These are phyloP conservation scores for Septoria linicola DNA, from an alignment of 2,329 filamentous ascomycete species.

Conservation along the genomic window DNA sequence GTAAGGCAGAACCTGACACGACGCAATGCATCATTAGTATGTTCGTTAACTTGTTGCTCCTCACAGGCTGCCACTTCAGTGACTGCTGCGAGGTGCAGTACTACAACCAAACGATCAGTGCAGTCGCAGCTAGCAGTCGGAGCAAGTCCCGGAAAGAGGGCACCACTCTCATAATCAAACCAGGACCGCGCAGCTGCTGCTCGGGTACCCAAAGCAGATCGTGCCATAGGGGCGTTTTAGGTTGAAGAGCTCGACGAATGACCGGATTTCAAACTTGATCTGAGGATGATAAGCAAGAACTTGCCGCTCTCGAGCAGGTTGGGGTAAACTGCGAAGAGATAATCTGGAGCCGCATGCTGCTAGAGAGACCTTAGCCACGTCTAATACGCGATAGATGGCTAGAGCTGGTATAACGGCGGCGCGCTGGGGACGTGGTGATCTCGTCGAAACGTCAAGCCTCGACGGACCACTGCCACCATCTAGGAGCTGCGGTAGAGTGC, in stretches of 20 bases:
- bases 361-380: too few species aligned
- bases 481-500: neutral
- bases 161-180: constrained; percentile 9
- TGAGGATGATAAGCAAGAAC: neutral
- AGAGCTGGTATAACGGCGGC: too few species aligned
- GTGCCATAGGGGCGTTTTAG: constrained; percentile 7
- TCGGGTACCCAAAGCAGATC: constrained; percentile 8
- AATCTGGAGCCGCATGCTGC: too few species aligned
- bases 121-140: constrained; percentile 4
- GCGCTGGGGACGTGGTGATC: too few species aligned
- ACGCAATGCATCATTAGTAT: too few species aligned
- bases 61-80: constrained; percentile 5
- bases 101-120: constrained; percentile 1
- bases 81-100: constrained; percentile 13
- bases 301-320: too few species aligned
- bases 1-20: neutral
- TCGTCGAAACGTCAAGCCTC: constrained; percentile 2
- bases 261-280: neutral
- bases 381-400: too few species aligned
- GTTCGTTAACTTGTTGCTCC: too few species aligned
- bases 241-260: neutral
- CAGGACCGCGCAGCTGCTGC: constrained; percentile 1
- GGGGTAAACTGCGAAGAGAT: too few species aligned
- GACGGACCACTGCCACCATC: constrained; percentile 18
- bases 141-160: constrained; percentile 16